These are phyloP conservation scores for Tilletia horrida DNA, from an alignment of 1,284 basidiomycete genomes.

Conservation along the genomic window DNA sequence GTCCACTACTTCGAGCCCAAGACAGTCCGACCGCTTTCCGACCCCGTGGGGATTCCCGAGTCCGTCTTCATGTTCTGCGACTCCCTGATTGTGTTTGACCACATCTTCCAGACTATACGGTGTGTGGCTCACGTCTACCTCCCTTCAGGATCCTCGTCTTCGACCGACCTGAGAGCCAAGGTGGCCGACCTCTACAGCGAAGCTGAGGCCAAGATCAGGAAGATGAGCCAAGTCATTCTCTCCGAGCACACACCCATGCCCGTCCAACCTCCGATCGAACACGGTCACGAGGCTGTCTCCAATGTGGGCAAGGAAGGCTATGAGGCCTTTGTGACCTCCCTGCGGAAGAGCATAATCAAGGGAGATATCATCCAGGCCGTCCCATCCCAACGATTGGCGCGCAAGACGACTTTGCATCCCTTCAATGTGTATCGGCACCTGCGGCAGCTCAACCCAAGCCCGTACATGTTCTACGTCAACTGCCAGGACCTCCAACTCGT, in stretches of 20 bases:
- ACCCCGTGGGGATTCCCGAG: conserved; percentile 82
- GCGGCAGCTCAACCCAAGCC: conserved; percentile 90
- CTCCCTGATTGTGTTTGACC: conserved; percentile 91
- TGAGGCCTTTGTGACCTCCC: conserved; percentile 80
- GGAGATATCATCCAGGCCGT: conserved; percentile 99
- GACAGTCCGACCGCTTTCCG: conserved; percentile 68
- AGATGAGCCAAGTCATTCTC: conserved; percentile 22
- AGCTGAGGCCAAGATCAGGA: conserved; percentile 23
- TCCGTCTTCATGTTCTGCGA: conserved; percentile 95
- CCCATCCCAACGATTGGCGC: conserved; percentile 82
- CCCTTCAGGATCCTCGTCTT: conserved; percentile 60
- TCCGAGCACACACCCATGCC: conserved; percentile 62
- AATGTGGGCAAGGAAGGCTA: conserved; percentile 95
- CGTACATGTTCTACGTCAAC: conserved; percentile 99
- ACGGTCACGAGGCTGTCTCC: conserved; percentile 61
- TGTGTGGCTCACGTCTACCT: conserved; percentile 90
- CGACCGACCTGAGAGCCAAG: conserved; percentile 21
- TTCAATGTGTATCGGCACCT: conserved; percentile 95
- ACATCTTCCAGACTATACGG: conserved; percentile 90
- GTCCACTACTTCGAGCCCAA: conserved; percentile 83
- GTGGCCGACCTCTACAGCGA: conserved; percentile 22
- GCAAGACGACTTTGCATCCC: conserved; percentile 83
- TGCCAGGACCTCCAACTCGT: conserved; percentile 81
- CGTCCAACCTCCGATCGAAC: conserved; percentile 57
- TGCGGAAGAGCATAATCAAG: conserved; percentile 90